Percentiles rank a stretch among this genome's conserved stretches.
Evolutionary conservation across 495 filamentous ascomycete species (phyloP).

Genomic region (Penicillium lagena): DNA sequence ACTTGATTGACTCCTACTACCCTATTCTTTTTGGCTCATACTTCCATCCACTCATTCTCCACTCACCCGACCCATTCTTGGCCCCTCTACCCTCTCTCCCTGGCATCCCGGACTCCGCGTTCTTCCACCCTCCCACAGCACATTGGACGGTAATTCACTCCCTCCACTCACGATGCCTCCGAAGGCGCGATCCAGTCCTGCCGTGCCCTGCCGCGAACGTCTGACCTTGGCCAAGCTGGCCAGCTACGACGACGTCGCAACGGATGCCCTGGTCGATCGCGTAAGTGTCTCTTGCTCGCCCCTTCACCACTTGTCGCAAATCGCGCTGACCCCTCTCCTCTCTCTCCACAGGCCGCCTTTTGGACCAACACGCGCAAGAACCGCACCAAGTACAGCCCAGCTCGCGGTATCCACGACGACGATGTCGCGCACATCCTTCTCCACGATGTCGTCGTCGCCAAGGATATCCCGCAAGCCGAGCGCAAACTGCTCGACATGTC

Average conservation of each 20-base stretch:
- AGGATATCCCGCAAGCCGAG: constrained; percentile 64
- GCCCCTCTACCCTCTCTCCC: not conserved
- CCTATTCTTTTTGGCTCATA: too few species aligned
- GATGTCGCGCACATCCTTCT: constrained; percentile 75
- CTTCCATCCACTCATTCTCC: too few species aligned
- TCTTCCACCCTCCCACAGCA: too few species aligned
- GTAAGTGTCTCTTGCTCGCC: constrained; percentile 46
- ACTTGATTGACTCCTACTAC: too few species aligned
- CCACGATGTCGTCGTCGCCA: constrained; percentile 65
- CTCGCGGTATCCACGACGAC: constrained; percentile 74
- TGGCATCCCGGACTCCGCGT: too few species aligned
- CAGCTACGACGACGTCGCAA: constrained; percentile 92
- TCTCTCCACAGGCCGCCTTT: constrained; percentile 65
- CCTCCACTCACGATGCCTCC: constrained; percentile 23
- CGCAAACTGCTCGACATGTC: constrained; percentile 61
- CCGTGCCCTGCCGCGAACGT: constrained; percentile 50
- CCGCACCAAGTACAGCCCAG: constrained; percentile 75
- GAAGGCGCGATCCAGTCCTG: constrained; percentile 34
- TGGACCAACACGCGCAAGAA: constrained; percentile 97
- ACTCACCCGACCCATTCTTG: not conserved
- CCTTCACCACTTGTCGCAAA: constrained; percentile 8
- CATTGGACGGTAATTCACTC: not conserved
- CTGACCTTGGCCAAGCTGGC: constrained; percentile 81
- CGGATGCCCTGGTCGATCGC: constrained; percentile 91
- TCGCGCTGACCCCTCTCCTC: not conserved